These are phyloP conservation scores for Psilocybe sp. DNA, from an alignment of 768 basidiomycete genomes.

Conservation along the genomic window DNA sequence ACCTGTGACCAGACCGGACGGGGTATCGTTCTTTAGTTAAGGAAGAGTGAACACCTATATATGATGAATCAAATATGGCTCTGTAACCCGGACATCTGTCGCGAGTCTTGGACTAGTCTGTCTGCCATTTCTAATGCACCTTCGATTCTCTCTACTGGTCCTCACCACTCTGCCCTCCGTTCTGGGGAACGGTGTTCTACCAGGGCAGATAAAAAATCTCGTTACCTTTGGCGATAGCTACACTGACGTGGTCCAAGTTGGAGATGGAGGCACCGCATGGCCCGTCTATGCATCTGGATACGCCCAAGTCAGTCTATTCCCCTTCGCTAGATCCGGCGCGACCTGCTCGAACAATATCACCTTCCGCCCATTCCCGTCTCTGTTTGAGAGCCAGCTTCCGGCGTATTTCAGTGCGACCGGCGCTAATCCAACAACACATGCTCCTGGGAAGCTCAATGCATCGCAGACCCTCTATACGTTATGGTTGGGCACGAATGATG, in stretches of 20 bases:
- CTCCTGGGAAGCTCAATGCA: background rate
- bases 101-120: too few relatives aligned
- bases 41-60: too few relatives aligned
- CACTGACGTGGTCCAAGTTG: constrained; percentile 45
- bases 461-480: constrained; percentile 43
- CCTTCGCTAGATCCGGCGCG: constrained; percentile 60
- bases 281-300: constrained; percentile 59
- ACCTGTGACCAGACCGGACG: too few relatives aligned
- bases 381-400: constrained; percentile 58
- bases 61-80: too few relatives aligned
- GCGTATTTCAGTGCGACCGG: constrained; percentile 28
- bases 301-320: constrained; percentile 48
- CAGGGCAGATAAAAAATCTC: constrained; percentile 53
- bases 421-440: constrained; percentile 15
- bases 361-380: constrained; percentile 49
- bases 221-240: constrained; percentile 72
- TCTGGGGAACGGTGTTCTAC: constrained; percentile 13
- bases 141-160: too few relatives aligned
- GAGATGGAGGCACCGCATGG: constrained; percentile 52
- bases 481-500: constrained; percentile 72
- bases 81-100: too few relatives aligned
- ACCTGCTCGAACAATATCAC: constrained; percentile 65
- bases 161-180: background rate
- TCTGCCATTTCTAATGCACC: too few relatives aligned
- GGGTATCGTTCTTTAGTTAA: too few relatives aligned